Percentiles rank a stretch among this genome's conserved stretches.
phyloP scores from a whole-genome alignment of 2,329 filamentous ascomycete species.

The Talaromyces sp. region DNA sequence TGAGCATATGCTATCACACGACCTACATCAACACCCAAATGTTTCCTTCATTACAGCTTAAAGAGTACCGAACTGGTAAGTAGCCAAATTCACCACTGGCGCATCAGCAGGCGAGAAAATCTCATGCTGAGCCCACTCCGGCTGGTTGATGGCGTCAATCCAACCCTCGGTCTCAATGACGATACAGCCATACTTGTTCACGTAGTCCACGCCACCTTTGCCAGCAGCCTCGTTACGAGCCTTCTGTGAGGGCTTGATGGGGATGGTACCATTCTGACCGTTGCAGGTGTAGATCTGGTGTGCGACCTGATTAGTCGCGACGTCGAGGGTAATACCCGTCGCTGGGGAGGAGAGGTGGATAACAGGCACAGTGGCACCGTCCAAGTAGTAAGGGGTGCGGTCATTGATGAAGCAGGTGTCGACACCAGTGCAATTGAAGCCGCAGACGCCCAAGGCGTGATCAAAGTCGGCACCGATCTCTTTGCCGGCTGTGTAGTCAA shows the following conservation, averaged over 20 bases:
- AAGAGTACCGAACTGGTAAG: slow-evolving; percentile 43
- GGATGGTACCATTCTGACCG: slow-evolving; percentile 64
- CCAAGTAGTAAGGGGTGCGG: slow-evolving; percentile 35
- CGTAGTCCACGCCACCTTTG: slow-evolving; percentile 43
- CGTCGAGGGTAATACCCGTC: slow-evolving; percentile 77
- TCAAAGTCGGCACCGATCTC: slow-evolving; percentile 68
- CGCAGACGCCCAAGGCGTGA: slow-evolving; percentile 69
- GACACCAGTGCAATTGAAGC: slow-evolving; percentile 77
- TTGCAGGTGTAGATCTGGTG: slow-evolving; percentile 87
- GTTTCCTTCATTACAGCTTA: neutral
- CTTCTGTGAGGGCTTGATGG: slow-evolving; percentile 41
- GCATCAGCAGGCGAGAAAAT: slow-evolving; percentile 40
- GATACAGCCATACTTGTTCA: slow-evolving; percentile 72
- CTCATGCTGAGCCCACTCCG: slow-evolving; percentile 70
- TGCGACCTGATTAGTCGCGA: slow-evolving; percentile 79
- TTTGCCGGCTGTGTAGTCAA: slow-evolving; percentile 72
- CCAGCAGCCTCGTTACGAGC: slow-evolving; percentile 56
- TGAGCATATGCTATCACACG: neutral
- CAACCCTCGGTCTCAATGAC: slow-evolving; percentile 91
- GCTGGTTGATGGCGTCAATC: slow-evolving; percentile 91
- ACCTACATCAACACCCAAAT: neutral
- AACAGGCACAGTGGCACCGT: slow-evolving; percentile 41
- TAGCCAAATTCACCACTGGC: slow-evolving; percentile 43
- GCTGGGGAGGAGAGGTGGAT: slow-evolving; percentile 64
- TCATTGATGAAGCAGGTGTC: slow-evolving; percentile 58